Percentiles rank a stretch among this genome's conserved stretches.
Conservation (phyloP, 768 basidiomycete genomes). For the Rhizopogon vesiculosus region DNA sequence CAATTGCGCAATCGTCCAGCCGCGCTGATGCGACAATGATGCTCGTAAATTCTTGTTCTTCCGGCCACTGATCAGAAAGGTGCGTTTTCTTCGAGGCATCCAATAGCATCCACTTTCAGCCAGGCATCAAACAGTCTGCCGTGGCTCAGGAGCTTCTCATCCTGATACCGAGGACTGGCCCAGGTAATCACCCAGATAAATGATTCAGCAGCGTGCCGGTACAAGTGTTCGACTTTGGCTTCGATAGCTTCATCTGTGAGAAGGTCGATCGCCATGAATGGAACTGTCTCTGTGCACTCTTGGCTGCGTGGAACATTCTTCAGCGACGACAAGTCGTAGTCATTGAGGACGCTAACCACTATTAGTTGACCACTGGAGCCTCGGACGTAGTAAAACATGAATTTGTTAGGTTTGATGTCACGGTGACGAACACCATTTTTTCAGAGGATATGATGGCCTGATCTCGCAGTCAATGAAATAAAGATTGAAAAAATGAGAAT, state of each 20-base stretch:
- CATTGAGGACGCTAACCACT: constrained; percentile 7
- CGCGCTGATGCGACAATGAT: too few relatives aligned
- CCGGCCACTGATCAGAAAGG: too few relatives aligned
- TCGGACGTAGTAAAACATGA: constrained; percentile 3
- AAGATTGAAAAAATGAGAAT: not conserved
- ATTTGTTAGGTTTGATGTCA: constrained; percentile 6
- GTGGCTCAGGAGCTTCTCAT: not conserved
- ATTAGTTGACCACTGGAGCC: not conserved
- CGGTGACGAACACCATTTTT: constrained; percentile 1
- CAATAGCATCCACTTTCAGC: too few relatives aligned
- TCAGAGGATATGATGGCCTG: constrained; percentile 5
- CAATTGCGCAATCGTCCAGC: too few relatives aligned
- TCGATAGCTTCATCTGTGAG: too few relatives aligned
- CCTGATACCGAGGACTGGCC: not conserved
- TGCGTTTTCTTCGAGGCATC: too few relatives aligned
- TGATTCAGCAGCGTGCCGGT: not conserved
- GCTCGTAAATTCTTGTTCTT: too few relatives aligned
- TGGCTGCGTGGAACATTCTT: not conserved
- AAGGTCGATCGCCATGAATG: not conserved
- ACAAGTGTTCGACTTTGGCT: not conserved
- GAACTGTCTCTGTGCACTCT: constrained; percentile 7
- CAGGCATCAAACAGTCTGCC: too few relatives aligned
- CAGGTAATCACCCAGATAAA: not conserved
- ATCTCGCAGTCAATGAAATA: not conserved
- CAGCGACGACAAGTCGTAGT: constrained; percentile 3